Evolutionary conservation across 345 rosid species (phyloP).

Genomic region (Camelina sativa): DNA sequence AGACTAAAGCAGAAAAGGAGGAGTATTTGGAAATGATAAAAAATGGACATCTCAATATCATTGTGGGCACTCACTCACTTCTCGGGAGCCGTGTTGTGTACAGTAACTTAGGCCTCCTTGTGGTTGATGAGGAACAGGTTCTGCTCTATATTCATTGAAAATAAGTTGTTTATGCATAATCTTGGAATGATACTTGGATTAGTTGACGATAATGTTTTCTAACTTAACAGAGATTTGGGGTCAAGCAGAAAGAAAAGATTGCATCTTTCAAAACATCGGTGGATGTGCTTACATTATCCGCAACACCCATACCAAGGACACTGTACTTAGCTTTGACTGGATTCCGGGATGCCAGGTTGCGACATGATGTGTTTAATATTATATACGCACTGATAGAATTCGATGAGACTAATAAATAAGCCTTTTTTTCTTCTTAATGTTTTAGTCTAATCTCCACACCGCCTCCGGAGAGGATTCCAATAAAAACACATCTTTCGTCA

Average conservation of each 20-base stretch:
- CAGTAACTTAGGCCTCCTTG: conserved; percentile 92
- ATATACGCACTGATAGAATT: conserved; percentile 12
- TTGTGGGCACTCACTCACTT: conserved; percentile 97
- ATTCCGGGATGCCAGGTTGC: conserved; percentile 98
- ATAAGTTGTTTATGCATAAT: conserved; percentile 24
- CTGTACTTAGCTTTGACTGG: conserved; percentile 95
- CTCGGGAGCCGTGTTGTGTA: conserved; percentile 93
- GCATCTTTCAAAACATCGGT: conserved; percentile 94
- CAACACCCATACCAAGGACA: conserved; percentile 97
- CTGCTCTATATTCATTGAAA: conserved; percentile 30
- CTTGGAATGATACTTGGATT: conserved; percentile 40
- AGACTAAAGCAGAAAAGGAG: conserved; percentile 87
- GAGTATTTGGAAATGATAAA: conserved; percentile 72
- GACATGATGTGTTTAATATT: conserved; percentile 20
- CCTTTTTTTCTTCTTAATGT: conserved; percentile 27
- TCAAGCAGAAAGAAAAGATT: conserved; percentile 96
- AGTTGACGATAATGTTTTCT: conserved; percentile 38
- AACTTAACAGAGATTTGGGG: conserved; percentile 83
- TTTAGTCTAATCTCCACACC: conserved; percentile 92
- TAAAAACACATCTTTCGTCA: conserved; percentile 81
- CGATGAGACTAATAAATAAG: conserved; percentile 32
- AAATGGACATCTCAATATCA: conserved; percentile 72
- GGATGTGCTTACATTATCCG: conserved; percentile 94
- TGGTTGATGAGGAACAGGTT: conserved; percentile 99
- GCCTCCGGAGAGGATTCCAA: conserved; percentile 98